Percentiles rank a stretch among this genome's conserved stretches.
These are phyloP conservation scores for Scutellaria galericulata DNA, from an alignment of 257 asterid species.

Conservation along the genomic window DNA sequence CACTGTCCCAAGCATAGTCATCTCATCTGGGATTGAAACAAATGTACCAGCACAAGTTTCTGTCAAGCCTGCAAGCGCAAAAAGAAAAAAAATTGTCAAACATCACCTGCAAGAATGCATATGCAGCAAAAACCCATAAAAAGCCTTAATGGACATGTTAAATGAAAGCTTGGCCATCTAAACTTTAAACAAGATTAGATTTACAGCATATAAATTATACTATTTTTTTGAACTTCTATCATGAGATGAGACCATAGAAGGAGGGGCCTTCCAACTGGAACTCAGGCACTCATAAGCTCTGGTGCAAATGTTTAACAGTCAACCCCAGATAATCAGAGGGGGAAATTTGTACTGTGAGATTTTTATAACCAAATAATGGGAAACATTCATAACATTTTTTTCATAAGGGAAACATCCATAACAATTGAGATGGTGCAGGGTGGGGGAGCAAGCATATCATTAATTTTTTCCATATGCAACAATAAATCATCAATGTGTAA, in stretches of 20 bases:
- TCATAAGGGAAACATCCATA: no score
- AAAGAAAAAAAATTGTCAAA: conserved; percentile 23
- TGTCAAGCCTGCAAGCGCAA: conserved; percentile 69
- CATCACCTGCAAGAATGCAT: conserved; percentile 13
- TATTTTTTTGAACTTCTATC: background rate
- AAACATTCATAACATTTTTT: background rate
- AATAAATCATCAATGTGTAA: conserved; percentile 16
- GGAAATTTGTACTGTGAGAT: background rate
- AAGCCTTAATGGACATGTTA: background rate
- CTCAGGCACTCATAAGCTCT: background rate
- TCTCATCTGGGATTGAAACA: conserved; percentile 74
- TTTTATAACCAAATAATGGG: conserved; percentile 8
- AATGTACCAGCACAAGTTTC: conserved; percentile 98
- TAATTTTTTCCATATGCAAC: conserved; percentile 11
- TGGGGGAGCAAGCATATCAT: background rate
- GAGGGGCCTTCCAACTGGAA: conserved; percentile 20
- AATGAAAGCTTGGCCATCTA: background rate
- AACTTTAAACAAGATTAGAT: background rate
- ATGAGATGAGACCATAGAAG: conserved; percentile 9
- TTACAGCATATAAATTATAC: background rate
- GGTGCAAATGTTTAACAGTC: conserved; percentile 23
- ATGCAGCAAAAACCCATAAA: conserved; percentile 4
- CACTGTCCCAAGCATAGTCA: conserved; percentile 88
- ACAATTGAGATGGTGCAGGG: no score
- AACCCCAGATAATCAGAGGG: background rate